Conservation (phyloP, 495 filamentous ascomycete genomes). For the Melanomma pulvis-pyrius region DNA sequence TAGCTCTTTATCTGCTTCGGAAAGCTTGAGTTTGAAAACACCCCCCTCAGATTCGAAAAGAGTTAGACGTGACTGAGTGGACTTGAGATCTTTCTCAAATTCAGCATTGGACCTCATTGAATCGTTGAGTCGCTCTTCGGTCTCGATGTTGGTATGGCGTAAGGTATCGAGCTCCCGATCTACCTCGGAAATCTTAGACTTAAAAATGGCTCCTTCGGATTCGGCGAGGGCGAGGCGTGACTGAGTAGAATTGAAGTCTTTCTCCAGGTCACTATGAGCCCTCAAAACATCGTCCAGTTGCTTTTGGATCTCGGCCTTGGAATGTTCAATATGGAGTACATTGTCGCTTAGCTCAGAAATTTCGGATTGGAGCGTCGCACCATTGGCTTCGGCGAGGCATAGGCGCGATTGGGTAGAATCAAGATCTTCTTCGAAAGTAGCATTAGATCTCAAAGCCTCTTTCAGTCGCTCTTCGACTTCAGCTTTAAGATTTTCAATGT, state of each 20-base stretch:
- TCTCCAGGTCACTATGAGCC: background rate
- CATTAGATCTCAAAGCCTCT: background rate
- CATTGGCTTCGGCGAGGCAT: background rate
- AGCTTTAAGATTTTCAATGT: conserved; percentile 7
- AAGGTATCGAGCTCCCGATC: background rate
- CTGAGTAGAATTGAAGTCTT: background rate
- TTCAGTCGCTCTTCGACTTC: conserved; percentile 14
- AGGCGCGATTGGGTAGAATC: background rate
- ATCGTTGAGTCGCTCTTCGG: conserved; percentile 6
- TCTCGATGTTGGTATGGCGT: conserved; percentile 1
- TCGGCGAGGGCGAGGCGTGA: background rate
- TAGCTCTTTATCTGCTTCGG: conserved; percentile 5
- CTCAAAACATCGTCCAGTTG: background rate
- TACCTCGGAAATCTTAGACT: background rate
- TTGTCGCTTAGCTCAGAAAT: background rate
- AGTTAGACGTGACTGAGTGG: background rate
- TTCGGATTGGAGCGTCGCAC: background rate
- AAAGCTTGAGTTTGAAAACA: conserved; percentile 1
- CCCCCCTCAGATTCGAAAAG: conserved; percentile 4
- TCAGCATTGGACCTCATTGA: background rate
- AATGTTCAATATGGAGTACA: background rate
- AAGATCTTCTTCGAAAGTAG: background rate
- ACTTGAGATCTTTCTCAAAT: conserved; percentile 2
- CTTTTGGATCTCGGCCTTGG: conserved; percentile 1
- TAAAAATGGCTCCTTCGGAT: background rate